These are phyloP conservation scores for Funneliformis mosseae DNA, from an alignment of 192 early-diverging fungal genomes.

Conservation along the genomic window DNA sequence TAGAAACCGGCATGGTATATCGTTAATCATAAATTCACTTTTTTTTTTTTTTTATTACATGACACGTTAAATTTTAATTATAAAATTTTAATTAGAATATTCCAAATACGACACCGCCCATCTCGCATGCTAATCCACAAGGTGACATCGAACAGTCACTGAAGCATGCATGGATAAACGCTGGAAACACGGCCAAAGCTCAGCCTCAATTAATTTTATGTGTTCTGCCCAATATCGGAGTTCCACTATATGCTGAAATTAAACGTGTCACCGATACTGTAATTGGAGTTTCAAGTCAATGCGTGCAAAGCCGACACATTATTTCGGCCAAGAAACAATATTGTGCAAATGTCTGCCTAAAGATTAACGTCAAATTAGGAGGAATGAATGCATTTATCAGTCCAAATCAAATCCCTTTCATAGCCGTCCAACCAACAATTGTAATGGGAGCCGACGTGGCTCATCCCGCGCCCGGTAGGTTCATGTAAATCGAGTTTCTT, in stretches of 20 bases:
- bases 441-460: slow-evolving; percentile 93
- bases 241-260: slow-evolving; percentile 73
- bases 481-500: neutral
- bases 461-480: slow-evolving; percentile 72
- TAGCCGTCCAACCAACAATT: slow-evolving; percentile 74
- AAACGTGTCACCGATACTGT: slow-evolving; percentile 89
- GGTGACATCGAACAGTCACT: slow-evolving; percentile 72
- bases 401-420: slow-evolving; percentile 65
- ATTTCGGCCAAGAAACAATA: slow-evolving; percentile 80
- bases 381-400: slow-evolving; percentile 79
- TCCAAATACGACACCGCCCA: slow-evolving; percentile 47
- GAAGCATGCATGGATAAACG: slow-evolving; percentile 70
- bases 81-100: slow-evolving; percentile 42
- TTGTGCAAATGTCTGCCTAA: slow-evolving; percentile 92
- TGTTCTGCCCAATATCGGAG: slow-evolving; percentile 78
- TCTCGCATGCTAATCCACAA: slow-evolving; percentile 57
- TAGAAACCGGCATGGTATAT: slow-evolving; percentile 63
- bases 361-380: slow-evolving; percentile 93
- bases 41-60: neutral
- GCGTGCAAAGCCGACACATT: slow-evolving; percentile 81
- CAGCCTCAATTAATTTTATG: slow-evolving; percentile 82
- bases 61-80: neutral
- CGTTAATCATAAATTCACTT: neutral
- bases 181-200: slow-evolving; percentile 63
- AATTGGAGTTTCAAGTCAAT: slow-evolving; percentile 88